A percentile compares a stretch with the other conserved stretches of the same genome.
These are phyloP conservation scores for Tetrahymena malaccensis DNA, from an alignment of 73 alveolate species.

Conservation along the genomic window DNA sequence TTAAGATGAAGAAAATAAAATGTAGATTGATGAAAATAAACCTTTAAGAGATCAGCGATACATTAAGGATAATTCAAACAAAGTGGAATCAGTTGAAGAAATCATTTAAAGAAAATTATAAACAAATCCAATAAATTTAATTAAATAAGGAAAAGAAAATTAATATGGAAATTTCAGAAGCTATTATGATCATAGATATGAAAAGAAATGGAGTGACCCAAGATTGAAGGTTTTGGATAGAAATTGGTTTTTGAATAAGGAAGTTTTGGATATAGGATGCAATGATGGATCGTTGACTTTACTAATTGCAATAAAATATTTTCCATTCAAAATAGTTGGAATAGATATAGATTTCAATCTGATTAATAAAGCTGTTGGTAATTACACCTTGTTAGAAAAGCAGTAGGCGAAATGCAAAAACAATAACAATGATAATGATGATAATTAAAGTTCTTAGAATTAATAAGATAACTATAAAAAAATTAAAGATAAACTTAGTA, in stretches of 20 bases:
- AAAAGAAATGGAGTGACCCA: constrained; percentile 43
- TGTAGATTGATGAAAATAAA: background rate
- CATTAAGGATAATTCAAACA: background rate
- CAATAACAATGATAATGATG: background rate
- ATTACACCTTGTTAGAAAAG: constrained; percentile 29
- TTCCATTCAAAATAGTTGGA: constrained; percentile 59
- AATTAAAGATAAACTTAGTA: background rate
- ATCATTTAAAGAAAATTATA: background rate
- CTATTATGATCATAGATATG: constrained; percentile 21
- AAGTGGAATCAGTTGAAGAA: background rate
- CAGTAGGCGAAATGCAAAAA: background rate
- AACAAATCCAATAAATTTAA: constrained; percentile 13
- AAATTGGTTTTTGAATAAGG: constrained; percentile 50
- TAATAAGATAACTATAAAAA: constrained; percentile 1
- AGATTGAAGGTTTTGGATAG: constrained; percentile 19
- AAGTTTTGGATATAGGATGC: constrained; percentile 74
- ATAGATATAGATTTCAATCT: constrained; percentile 72
- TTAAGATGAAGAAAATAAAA: background rate
- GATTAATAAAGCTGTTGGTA: constrained; percentile 58
- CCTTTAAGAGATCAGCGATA: background rate
- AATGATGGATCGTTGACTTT: constrained; percentile 73
- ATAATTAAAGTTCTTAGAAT: background rate
- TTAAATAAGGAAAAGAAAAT: background rate
- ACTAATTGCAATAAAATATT: constrained; percentile 44
- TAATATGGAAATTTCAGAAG: constrained; percentile 29